Conservation (phyloP, 1,284 basidiomycete species). For the Trichosporon ovoides region DNA sequence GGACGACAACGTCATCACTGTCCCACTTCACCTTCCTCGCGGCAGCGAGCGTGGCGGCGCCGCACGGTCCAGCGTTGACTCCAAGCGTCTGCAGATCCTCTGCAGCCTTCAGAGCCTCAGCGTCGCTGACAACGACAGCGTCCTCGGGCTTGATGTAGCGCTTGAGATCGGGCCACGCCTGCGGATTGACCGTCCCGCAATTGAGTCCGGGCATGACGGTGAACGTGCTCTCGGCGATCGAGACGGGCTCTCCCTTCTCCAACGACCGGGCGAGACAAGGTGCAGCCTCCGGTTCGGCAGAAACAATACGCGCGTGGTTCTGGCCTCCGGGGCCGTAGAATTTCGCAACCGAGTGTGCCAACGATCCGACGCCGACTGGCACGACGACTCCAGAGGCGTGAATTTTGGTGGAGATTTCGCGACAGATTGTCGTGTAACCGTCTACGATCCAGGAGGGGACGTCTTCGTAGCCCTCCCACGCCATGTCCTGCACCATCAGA, state of each 20-base stretch:
- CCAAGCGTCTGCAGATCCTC: not conserved
- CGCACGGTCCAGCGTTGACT: slow-evolving; percentile 16
- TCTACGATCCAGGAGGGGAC: slow-evolving; percentile 9
- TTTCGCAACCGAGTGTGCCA: slow-evolving; percentile 18
- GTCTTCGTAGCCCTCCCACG: slow-evolving; percentile 15
- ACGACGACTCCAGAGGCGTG: slow-evolving; percentile 12
- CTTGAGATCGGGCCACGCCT: slow-evolving; percentile 18
- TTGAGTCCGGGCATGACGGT: slow-evolving; percentile 20
- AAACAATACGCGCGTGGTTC: slow-evolving; percentile 8
- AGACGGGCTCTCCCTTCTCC: not conserved
- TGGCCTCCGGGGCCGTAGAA: not conserved
- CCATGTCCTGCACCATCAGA: slow-evolving; percentile 18
- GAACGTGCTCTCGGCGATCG: slow-evolving; percentile 1
- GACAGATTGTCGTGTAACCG: slow-evolving; percentile 17
- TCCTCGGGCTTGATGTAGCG: slow-evolving; percentile 7
- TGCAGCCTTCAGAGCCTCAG: slow-evolving; percentile 6
- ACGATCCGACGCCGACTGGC: slow-evolving; percentile 18
- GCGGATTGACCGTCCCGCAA: slow-evolving; percentile 14
- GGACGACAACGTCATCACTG: slow-evolving; percentile 15
- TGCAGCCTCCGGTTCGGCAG: slow-evolving; percentile 18
- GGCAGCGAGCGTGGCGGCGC: slow-evolving; percentile 16
- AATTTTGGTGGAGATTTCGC: slow-evolving; percentile 1
- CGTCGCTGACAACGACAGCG: slow-evolving; percentile 16
- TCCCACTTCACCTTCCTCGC: slow-evolving; percentile 9
- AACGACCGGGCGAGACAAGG: slow-evolving; percentile 15